Percentiles rank a stretch among this genome's conserved stretches.
phyloP scores from a whole-genome alignment of 495 filamentous ascomycete genomes.

The Neurospora sp. region DNA sequence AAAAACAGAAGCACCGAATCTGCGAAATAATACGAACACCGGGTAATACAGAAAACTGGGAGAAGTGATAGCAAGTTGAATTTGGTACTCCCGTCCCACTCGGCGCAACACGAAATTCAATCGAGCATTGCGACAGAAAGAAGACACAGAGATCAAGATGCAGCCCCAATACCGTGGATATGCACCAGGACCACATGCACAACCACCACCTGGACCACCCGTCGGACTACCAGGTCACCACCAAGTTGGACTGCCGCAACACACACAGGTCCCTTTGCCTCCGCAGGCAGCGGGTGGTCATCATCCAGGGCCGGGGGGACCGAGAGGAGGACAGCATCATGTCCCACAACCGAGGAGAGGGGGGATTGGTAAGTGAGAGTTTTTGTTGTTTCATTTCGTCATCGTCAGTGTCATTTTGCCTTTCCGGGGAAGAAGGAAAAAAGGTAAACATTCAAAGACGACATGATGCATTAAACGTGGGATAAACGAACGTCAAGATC shows the following conservation, averaged over 20 bases:
- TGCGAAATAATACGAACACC: background rate
- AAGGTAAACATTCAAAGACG: background rate
- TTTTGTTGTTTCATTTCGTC: constrained; percentile 6
- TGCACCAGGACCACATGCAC: constrained; percentile 14
- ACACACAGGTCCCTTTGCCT: constrained; percentile 23
- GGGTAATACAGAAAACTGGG: background rate
- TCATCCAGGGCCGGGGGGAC: constrained; percentile 3
- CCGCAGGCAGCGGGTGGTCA: constrained; percentile 17
- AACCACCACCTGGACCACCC: background rate
- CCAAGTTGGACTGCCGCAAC: background rate
- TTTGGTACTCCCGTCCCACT: background rate
- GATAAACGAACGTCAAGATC: constrained; percentile 3
- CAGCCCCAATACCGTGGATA: constrained; percentile 39
- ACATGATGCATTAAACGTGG: background rate
- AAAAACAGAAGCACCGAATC: background rate
- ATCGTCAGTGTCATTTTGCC: too few relatives aligned
- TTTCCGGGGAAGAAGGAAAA: background rate
- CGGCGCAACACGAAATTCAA: too few relatives aligned
- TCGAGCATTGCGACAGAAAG: too few relatives aligned
- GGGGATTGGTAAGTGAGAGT: constrained; percentile 36
- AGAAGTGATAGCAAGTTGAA: background rate
- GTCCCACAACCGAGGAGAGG: constrained; percentile 33
- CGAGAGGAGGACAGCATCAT: constrained; percentile 8
- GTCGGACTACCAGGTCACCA: background rate
- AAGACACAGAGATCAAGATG: constrained; percentile 16